Conservation (phyloP, 441 rosid genomes). For the Populus tomentosa region DNA sequence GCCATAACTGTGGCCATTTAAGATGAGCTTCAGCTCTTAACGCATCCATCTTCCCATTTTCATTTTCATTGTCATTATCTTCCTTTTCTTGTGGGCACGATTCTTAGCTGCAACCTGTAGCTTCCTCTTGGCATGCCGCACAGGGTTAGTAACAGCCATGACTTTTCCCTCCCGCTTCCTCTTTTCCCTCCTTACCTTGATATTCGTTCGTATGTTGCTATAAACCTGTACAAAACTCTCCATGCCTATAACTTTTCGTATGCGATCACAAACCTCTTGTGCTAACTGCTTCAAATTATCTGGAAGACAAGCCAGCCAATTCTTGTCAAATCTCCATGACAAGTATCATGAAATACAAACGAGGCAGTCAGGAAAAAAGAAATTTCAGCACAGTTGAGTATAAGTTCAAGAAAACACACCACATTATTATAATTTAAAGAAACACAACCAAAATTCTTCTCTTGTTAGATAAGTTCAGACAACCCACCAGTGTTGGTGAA, state of each 20-base stretch:
- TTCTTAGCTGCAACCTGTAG: conserved; percentile 71
- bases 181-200: conserved; percentile 68
- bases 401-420: not conserved
- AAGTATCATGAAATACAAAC: not conserved
- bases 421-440: not conserved
- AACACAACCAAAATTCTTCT: not conserved
- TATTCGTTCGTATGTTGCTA: conserved; percentile 54
- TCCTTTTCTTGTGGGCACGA: conserved; percentile 74
- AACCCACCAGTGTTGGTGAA: not conserved
- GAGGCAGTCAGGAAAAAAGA: not conserved
- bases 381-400: not conserved
- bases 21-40: not conserved
- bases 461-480: not conserved
- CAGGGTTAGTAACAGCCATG: conserved; percentile 86
- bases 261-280: conserved; percentile 52
- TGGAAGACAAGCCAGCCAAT: conserved; percentile 22
- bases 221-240: conserved; percentile 53
- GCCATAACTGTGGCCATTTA: not conserved
- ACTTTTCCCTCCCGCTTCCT: conserved; percentile 75
- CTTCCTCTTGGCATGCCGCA: conserved; percentile 85
- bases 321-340: not conserved
- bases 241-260: conserved; percentile 53
- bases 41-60: conserved; percentile 42
- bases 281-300: conserved; percentile 71
- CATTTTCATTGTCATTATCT: conserved; percentile 60